Evolutionary conservation across 2,329 filamentous ascomycete genomes (phyloP).

Genomic region (Arachnopeziza araneosa): DNA sequence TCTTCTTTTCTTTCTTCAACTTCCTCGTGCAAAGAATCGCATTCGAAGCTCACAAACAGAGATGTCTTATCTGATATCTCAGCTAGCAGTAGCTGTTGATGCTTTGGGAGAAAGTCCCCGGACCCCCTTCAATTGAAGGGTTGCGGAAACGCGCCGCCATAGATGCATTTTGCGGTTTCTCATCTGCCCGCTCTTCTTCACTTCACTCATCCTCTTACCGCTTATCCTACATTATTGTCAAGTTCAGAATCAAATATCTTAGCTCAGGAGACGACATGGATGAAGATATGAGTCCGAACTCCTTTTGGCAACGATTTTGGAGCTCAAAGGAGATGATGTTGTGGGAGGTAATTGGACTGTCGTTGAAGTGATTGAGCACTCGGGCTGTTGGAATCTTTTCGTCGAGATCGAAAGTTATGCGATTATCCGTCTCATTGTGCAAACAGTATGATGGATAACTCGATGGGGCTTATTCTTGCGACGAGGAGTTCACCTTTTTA

Average conservation of each 20-base stretch:
- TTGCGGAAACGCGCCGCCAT: slow-evolving; percentile 99
- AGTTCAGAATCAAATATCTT: slow-evolving; percentile 25
- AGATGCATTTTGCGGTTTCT: slow-evolving; percentile 92
- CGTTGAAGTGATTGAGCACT: slow-evolving; percentile 36
- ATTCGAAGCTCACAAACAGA: slow-evolving; percentile 98
- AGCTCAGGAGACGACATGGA: slow-evolving; percentile 52
- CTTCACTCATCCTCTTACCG: slow-evolving; percentile 33
- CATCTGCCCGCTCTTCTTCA: slow-evolving; percentile 53
- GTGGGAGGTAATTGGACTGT: slow-evolving; percentile 37
- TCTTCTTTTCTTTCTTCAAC: slow-evolving; percentile 4
- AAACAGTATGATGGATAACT: slow-evolving; percentile 65
- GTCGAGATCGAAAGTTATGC: slow-evolving; percentile 98
- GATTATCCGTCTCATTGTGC: slow-evolving; percentile 62
- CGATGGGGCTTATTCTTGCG: slow-evolving; percentile 99
- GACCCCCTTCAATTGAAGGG: slow-evolving; percentile 61
- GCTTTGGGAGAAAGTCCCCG: slow-evolving; percentile 99
- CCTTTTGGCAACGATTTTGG: slow-evolving; percentile 32
- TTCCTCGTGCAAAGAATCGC: slow-evolving; percentile 98
- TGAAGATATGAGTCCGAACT: slow-evolving; percentile 86
- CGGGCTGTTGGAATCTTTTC: slow-evolving; percentile 60
- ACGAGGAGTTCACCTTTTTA: slow-evolving; percentile 68
- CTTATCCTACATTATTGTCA: slow-evolving; percentile 29
- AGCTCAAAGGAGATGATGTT: slow-evolving; percentile 10
- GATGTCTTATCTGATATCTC: slow-evolving; percentile 38
- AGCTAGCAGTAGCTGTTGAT: slow-evolving; percentile 32